A percentile compares a stretch with the other conserved stretches of the same genome.
Conservation (phyloP, 495 filamentous ascomycete species). For the Usnea hakonensis region DNA sequence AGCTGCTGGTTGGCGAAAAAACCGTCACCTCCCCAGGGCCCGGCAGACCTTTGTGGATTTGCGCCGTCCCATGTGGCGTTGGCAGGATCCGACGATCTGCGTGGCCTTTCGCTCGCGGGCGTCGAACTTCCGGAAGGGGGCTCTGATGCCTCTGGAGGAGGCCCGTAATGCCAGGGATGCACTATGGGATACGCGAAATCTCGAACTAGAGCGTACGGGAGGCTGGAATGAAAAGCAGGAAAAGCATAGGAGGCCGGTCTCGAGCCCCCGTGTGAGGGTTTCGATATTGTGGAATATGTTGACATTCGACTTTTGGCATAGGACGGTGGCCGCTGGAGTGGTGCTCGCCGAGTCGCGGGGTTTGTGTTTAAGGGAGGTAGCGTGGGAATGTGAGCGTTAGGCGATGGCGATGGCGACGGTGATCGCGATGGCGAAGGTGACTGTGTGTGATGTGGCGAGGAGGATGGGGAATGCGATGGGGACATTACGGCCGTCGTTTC, state of each 20-base stretch:
- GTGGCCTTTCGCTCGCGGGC: slow-evolving; percentile 64
- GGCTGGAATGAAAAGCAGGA: slow-evolving; percentile 75
- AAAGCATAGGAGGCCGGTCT: slow-evolving; percentile 71
- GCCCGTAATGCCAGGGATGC: slow-evolving; percentile 90
- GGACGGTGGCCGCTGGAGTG: slow-evolving; percentile 57
- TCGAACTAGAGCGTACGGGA: slow-evolving; percentile 82
- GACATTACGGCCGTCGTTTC: slow-evolving; percentile 22
- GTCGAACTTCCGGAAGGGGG: slow-evolving; percentile 70
- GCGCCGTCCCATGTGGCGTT: slow-evolving; percentile 48
- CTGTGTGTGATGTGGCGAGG: slow-evolving; percentile 23
- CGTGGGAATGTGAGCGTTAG: slow-evolving; percentile 49
- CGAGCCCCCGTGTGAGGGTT: slow-evolving; percentile 49
- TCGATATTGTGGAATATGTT: slow-evolving; percentile 55
- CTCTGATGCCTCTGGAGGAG: slow-evolving; percentile 63
- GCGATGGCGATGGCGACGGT: slow-evolving; percentile 19
- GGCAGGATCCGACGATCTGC: slow-evolving; percentile 75
- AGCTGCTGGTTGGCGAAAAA: slow-evolving; percentile 52
- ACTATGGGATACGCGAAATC: slow-evolving; percentile 86
- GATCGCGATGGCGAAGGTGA: slow-evolving; percentile 37
- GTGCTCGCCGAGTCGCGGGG: slow-evolving; percentile 47
- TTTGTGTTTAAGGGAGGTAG: slow-evolving; percentile 59
- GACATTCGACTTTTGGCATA: slow-evolving; percentile 69
- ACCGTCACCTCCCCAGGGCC: slow-evolving; percentile 41
- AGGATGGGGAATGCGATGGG: slow-evolving; percentile 34
- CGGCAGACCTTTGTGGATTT: slow-evolving; percentile 44